Evolutionary conservation across 306 rosid genomes (phyloP).

Genomic region (Aeschynomene evenia): DNA sequence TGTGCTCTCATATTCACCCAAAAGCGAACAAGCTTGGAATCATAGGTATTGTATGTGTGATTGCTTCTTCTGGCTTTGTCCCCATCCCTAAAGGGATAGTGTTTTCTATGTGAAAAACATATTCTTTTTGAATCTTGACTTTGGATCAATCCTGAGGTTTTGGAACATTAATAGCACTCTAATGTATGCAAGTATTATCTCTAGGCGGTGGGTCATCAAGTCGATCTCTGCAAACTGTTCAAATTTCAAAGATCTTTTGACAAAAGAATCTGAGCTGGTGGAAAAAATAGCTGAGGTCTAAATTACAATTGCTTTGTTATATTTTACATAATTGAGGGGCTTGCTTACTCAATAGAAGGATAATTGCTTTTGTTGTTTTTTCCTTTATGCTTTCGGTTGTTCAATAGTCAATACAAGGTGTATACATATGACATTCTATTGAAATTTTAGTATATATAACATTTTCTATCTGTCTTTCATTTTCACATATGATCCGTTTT

Average conservation of each 20-base stretch:
- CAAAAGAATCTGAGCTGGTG: slow-evolving; percentile 92
- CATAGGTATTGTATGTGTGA: slow-evolving; percentile 62
- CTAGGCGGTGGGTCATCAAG: slow-evolving; percentile 93
- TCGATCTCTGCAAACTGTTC: slow-evolving; percentile 62
- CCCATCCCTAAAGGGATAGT: slow-evolving; percentile 15
- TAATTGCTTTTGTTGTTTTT: not conserved
- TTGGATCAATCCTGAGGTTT: slow-evolving; percentile 15
- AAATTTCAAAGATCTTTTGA: slow-evolving; percentile 60
- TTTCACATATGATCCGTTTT: slow-evolving; percentile 6
- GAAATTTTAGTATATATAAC: slow-evolving; percentile 3
- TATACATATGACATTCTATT: not conserved
- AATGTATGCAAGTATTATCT: slow-evolving; percentile 36
- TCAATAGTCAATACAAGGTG: not conserved
- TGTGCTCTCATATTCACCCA: slow-evolving; percentile 78
- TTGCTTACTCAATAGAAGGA: slow-evolving; percentile 2
- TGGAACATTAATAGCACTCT: slow-evolving; percentile 20
- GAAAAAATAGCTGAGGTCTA: slow-evolving; percentile 93
- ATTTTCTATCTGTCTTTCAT: slow-evolving; percentile 7
- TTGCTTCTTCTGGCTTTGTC: slow-evolving; percentile 11
- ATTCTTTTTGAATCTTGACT: slow-evolving; percentile 1
- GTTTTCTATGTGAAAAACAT: slow-evolving; percentile 16
- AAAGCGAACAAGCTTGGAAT: slow-evolving; percentile 89
- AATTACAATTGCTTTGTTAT: slow-evolving; percentile 37
- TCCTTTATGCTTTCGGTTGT: not conserved
- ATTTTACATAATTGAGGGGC: slow-evolving; percentile 23